phyloP scores from a whole-genome alignment of 345 rosid genomes.

The Hypericum perforatum region DNA sequence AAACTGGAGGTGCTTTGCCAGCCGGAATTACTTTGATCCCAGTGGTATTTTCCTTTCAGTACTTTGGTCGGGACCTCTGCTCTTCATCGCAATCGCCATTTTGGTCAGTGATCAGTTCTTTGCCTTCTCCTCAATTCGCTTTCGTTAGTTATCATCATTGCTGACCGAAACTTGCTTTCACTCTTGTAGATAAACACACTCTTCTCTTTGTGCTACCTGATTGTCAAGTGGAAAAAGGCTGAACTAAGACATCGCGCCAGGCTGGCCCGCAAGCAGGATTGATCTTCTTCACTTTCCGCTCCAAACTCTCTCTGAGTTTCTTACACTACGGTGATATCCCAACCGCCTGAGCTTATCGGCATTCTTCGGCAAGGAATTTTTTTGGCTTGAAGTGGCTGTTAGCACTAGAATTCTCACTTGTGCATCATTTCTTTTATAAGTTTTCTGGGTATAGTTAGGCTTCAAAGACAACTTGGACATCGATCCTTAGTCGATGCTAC shows the following conservation, averaged over 20 bases:
- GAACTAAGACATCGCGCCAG: conserved; percentile 91
- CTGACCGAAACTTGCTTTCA: background rate
- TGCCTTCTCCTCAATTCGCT: conserved; percentile 1
- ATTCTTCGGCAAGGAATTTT: too few relatives aligned
- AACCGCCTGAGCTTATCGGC: too few relatives aligned
- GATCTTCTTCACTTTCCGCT: too few relatives aligned
- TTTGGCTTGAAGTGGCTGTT: too few relatives aligned
- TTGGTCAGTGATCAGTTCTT: conserved; percentile 39
- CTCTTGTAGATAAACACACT: conserved; percentile 70
- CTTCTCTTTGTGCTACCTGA: conserved; percentile 65
- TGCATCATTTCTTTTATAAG: too few relatives aligned
- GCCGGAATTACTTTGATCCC: conserved; percentile 80
- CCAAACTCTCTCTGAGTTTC: too few relatives aligned
- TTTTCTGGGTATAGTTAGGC: too few relatives aligned
- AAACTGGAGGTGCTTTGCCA: conserved; percentile 79
- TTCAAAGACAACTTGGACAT: too few relatives aligned
- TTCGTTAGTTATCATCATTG: background rate
- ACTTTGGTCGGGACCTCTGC: conserved; percentile 97
- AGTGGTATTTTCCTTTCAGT: conserved; percentile 72
- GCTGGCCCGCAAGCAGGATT: conserved; percentile 66
- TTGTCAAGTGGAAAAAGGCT: conserved; percentile 88
- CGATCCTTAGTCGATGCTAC: too few relatives aligned
- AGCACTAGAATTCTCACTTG: too few relatives aligned
- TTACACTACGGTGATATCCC: too few relatives aligned
- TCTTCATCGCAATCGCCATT: conserved; percentile 59